A percentile compares a stretch with the other conserved stretches of the same genome.
These are phyloP conservation scores for Cutaneotrichosporon sp. DNA, from an alignment of 1,284 basidiomycete genomes.

Conservation along the genomic window DNA sequence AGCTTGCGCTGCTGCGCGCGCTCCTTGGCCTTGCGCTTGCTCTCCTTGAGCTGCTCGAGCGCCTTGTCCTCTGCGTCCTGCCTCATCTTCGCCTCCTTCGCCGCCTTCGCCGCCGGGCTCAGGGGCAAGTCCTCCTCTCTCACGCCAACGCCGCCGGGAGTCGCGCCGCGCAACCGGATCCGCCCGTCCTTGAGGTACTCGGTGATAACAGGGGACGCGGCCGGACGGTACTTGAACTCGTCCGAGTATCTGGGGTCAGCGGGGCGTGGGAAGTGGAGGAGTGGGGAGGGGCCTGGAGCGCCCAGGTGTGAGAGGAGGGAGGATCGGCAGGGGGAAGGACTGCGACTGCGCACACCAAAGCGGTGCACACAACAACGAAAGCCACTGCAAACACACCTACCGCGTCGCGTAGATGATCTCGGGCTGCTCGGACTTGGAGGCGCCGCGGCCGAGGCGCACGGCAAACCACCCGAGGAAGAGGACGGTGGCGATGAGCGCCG, in stretches of 20 bases:
- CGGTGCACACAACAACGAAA: not conserved
- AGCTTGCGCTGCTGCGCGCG: slow-evolving; percentile 14
- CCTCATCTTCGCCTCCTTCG: slow-evolving; percentile 7
- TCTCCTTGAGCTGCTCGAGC: slow-evolving; percentile 17
- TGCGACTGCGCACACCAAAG: not conserved
- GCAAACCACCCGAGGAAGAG: slow-evolving; percentile 42
- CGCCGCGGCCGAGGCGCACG: slow-evolving; percentile 32
- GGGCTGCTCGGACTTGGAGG: slow-evolving; percentile 26
- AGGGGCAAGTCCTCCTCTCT: slow-evolving; percentile 41
- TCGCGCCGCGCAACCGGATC: slow-evolving; percentile 52
- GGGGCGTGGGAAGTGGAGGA: not conserved
- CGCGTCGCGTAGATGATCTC: slow-evolving; percentile 51
- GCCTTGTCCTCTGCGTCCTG: slow-evolving; percentile 14
- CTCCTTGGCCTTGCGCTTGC: slow-evolving; percentile 22
- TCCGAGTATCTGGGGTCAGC: slow-evolving; percentile 50
- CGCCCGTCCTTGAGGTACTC: slow-evolving; percentile 53
- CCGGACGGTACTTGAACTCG: slow-evolving; percentile 55
- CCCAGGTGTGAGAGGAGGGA: no score
- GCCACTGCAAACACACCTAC: slow-evolving; percentile 30
- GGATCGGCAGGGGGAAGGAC: not conserved
- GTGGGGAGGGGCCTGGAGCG: not conserved
- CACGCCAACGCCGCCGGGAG: slow-evolving; percentile 49
- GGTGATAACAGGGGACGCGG: slow-evolving; percentile 55
- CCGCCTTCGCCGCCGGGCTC: slow-evolving; percentile 30
- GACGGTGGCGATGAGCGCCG: slow-evolving; percentile 35